Percentiles rank a stretch among this genome's conserved stretches.
Conservation (phyloP, 2,329 filamentous ascomycete species). For the Fusarium brachygibbosum region DNA sequence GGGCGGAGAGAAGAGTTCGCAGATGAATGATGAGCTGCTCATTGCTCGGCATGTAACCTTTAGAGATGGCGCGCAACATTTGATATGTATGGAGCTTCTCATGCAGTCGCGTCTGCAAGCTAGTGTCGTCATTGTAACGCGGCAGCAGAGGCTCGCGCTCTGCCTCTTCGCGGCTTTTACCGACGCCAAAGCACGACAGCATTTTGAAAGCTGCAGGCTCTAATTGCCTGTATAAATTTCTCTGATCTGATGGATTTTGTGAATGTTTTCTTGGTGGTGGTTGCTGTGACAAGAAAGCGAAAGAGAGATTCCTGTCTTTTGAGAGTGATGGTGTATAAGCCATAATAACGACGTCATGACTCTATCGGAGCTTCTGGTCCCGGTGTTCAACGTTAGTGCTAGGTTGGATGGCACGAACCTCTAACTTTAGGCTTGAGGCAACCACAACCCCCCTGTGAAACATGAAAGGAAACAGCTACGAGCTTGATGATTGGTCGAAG, state of each 20-base stretch:
- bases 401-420: not conserved
- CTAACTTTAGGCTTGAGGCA: slow-evolving; percentile 7
- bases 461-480: not conserved
- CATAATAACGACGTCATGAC: slow-evolving; percentile 43
- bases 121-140: slow-evolving; percentile 85
- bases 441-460: slow-evolving; percentile 15
- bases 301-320: slow-evolving; percentile 13
- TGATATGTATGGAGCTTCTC: slow-evolving; percentile 95
- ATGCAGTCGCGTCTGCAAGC: slow-evolving; percentile 80
- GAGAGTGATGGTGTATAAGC: not conserved
- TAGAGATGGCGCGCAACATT: slow-evolving; percentile 84
- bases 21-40: slow-evolving; percentile 86
- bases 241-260: not conserved
- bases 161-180: slow-evolving; percentile 62
- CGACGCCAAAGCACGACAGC: slow-evolving; percentile 75
- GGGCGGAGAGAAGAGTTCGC: slow-evolving; percentile 81
- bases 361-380: slow-evolving; percentile 41
- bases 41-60: slow-evolving; percentile 93
- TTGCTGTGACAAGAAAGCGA: not conserved
- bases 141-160: slow-evolving; percentile 86
- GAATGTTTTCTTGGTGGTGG: not conserved
- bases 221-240: not conserved
- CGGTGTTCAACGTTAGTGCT: not conserved
- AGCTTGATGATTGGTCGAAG: slow-evolving; percentile 24
- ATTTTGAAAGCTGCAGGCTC: slow-evolving; percentile 51